Base-by-base conservation (phyloP, 2,329 filamentous ascomycete species). In the Onygenales sp. region DNA sequence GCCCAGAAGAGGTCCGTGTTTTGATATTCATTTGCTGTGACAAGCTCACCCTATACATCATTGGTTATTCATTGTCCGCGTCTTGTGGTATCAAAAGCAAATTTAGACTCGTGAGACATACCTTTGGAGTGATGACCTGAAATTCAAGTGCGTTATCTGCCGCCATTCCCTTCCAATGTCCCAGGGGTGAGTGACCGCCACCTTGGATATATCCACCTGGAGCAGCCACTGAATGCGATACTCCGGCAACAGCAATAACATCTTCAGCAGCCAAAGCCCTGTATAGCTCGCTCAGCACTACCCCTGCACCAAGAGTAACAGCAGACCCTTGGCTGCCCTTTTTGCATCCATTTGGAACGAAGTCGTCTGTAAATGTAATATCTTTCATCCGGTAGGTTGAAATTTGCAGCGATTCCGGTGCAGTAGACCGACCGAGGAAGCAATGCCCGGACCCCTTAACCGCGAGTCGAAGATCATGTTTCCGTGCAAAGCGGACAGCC, bases 1-100 rank as follows among this genome's bases (percentile, higher is more conserved):
- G 82, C 83, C 82, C 81, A 86, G 68, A 80, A 85, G 1, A 86
- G 68, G 48, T 85, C 82, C 0, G 68, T 54, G 57, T 84, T 78
- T 36, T 75, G 56, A 0, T 59, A 61, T 0, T 67, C 70, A 2
- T 70, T 75, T 0, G 79, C 79, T 2, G 64, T 74, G 1, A 82
- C 56, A n/a, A 75, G 59, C n/a, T 70, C 54, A 2, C 81, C 79
- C 48, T 50, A 34, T 32, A 50, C 34, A 36, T 17, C 21, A 4
- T 27, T 7, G 6, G 45, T 48, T 48, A 48, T 14, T 27, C 10
- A n/a, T 37, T 27, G 4, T 36, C 6, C 14, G 32, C 6, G 37
- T 6, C 36, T 40, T 8, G 9, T 40, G 36, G 11, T 8, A 9
- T 39, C 46, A 49, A 21, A 17, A 14, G 7, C 8, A 21, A 34